Evolutionary conservation across 441 rosid species (phyloP), one percentile per base, ranked within the genome.

Genomic region (Corymbia calophylla): DNA sequence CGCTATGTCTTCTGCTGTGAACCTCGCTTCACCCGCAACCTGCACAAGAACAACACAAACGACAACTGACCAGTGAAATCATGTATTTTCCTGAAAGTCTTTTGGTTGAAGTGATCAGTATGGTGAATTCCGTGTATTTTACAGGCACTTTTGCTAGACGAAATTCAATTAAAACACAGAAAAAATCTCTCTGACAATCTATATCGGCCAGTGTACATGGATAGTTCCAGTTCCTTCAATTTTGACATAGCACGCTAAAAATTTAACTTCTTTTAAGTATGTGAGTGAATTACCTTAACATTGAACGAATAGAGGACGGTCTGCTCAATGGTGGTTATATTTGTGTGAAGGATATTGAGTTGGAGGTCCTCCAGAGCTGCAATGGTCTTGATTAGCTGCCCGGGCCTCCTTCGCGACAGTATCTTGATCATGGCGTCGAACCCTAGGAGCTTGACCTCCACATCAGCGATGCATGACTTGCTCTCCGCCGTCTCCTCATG

Each of bases 301-400:
- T 96, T 96, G 87, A 98, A 97, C 77, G 99, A 97, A 92, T 97
- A 96, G n/a, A 98, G 97, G 70, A 98, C 99, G 31, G 98, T 98
- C 92, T 97, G 99, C 89, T 98, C 99, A 88, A 97, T 96, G 93
- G 98, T 97, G 86, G 99, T 95, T 89, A 98, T 97, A 92, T 97
- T 98, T 91, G 98, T 95, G 90, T 90, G 99, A 55, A 98, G 97
- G 39, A 98, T 95, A 77, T 92, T 97, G 89, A 98, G 96, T 92
- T 90, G 91, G 48, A 90, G 60, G 88, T 90, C 91, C 66, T 90
- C 91, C 17, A 90, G 64, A 13, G 89, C 91, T 31, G 91, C 91
- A 17, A 90, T 90, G 19, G 89, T 87, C 56, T 90, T 90, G 49
- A 90, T 58, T 44, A 90, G 91, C 89, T 90, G 91, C 49, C 99